Evolutionary conservation across 2,329 filamentous ascomycete genomes (phyloP).

Genomic region (Fusarium continuum): DNA sequence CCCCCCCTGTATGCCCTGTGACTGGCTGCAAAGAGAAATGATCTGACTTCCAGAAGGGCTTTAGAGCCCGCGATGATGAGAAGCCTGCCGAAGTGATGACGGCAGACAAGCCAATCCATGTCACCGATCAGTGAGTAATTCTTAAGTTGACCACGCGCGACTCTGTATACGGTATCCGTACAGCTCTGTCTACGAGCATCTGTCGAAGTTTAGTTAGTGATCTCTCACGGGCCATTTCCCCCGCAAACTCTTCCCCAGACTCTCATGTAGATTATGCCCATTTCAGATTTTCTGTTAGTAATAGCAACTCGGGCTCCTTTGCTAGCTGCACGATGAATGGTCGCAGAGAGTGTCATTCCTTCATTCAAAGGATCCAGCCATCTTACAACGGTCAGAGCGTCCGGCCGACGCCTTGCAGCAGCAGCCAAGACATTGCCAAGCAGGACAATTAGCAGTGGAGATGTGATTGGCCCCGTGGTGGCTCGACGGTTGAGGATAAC

Average conservation of each 20-base stretch:
- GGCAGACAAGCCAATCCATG: slow-evolving; percentile 6
- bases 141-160: slow-evolving; percentile 18
- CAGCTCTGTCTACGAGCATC: too few relatives aligned
- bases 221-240: not conserved
- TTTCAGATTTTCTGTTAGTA: slow-evolving; percentile 13
- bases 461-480: slow-evolving; percentile 4
- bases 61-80: not conserved
- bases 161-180: too few relatives aligned
- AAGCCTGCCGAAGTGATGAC: slow-evolving; percentile 12
- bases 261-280: slow-evolving; percentile 3
- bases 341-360: not conserved
- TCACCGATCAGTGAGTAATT: not conserved
- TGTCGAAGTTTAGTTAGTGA: not conserved
- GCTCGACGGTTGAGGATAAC: slow-evolving; percentile 8
- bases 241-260: slow-evolving; percentile 26
- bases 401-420: slow-evolving; percentile 3
- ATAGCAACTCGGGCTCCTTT: slow-evolving; percentile 6
- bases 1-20: not conserved
- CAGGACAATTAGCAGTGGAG: not conserved
- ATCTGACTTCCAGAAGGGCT: slow-evolving; percentile 29
- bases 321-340: not conserved
- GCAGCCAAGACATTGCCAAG: slow-evolving; percentile 7
- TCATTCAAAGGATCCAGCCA: not conserved
- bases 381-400: slow-evolving; percentile 4
- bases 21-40: slow-evolving; percentile 1